Evolutionary conservation across 2,329 filamentous ascomycete genomes (phyloP), one percentile per base, ranked within the genome.

Genomic region (Ophiostoma ulmi): DNA sequence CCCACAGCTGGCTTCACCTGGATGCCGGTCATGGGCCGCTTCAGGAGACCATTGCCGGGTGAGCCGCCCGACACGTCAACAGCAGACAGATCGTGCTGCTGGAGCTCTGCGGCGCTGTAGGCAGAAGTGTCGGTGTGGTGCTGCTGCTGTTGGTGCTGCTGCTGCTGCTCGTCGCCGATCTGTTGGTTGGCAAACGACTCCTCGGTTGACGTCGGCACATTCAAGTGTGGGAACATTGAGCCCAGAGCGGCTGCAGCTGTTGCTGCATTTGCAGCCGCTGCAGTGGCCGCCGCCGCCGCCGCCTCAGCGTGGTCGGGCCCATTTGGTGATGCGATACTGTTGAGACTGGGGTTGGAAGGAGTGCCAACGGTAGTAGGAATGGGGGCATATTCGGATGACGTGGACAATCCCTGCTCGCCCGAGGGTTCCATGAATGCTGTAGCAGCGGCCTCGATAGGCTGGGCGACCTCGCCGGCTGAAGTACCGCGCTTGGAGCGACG

Each of bases 1-100:
- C 95, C 95, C n/a, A 98, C 95, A 7, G 90, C 88, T 8, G 94
- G 94, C 80, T 97, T 98, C 71, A 78, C 74, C 36, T 76, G 79
- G 73, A 73, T 71, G 74, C 71, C 70, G 1, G 73, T 52, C 17
- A 41, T 55, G 14, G 73, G 69, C 31, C 73, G 73, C 72, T 74
- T 74, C 13, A 64, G 31, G 17, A 73, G 52, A 69, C 73, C 71
- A 44, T 73, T 75, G 67, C 74, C 70, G 2, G 63, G 63, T 7
- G 63, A 65, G 64, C 73, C 55, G 38, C 69, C 72, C 36, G 70
- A 68, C 31, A 48, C 72, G 31, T 75, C 73, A 67, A 76, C 72
- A 11, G 76, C 72, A 11, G 76, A 75, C 35, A 82, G 74, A 41
- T 82, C 80, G 5, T 79, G 71, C 48, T 80, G 79, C 44, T 77